These are phyloP conservation scores for Digitaria exilis DNA, from an alignment of 202 grass and related monocot species.

Conservation along the genomic window DNA sequence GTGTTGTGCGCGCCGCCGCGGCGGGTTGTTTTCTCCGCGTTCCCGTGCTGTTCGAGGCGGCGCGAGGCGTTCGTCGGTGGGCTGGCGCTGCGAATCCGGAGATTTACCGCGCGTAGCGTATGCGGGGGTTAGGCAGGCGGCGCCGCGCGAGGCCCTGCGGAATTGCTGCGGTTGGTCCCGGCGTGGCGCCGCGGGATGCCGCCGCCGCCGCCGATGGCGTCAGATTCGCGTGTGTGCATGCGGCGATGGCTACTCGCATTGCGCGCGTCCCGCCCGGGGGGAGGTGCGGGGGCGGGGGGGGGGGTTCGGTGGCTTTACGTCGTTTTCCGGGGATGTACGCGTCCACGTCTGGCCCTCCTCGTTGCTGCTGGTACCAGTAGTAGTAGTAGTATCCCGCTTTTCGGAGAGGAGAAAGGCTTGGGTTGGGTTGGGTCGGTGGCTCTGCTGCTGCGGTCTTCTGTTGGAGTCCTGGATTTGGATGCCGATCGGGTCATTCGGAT, in stretches of 20 bases:
- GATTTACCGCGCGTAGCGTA: slow-evolving; percentile 33
- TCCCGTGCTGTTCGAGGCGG: background rate
- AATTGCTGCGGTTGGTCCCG: background rate
- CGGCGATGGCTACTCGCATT: slow-evolving; percentile 37
- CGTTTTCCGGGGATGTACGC: slow-evolving; percentile 43
- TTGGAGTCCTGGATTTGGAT: background rate
- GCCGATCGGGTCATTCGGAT: background rate
- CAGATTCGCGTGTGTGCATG: slow-evolving; percentile 48
- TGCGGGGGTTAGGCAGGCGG: background rate
- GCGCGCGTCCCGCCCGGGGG: background rate
- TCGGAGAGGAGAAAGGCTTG: background rate
- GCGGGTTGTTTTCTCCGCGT: background rate
- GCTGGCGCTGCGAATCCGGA: background rate
- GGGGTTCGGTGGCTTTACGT: slow-evolving; percentile 34
- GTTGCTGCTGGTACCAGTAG: background rate
- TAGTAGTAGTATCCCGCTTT: background rate
- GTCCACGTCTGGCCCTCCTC: slow-evolving; percentile 17
- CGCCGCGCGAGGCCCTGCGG: too few species aligned
- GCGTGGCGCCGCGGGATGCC: background rate
- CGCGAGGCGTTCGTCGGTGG: background rate
- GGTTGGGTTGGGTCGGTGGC: background rate
- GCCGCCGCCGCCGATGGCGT: background rate
- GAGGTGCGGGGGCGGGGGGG: background rate
- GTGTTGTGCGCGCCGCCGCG: background rate
- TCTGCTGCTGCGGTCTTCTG: background rate